phyloP scores from a whole-genome alignment of 495 filamentous ascomycete species.

The Entonaema liquescens region DNA sequence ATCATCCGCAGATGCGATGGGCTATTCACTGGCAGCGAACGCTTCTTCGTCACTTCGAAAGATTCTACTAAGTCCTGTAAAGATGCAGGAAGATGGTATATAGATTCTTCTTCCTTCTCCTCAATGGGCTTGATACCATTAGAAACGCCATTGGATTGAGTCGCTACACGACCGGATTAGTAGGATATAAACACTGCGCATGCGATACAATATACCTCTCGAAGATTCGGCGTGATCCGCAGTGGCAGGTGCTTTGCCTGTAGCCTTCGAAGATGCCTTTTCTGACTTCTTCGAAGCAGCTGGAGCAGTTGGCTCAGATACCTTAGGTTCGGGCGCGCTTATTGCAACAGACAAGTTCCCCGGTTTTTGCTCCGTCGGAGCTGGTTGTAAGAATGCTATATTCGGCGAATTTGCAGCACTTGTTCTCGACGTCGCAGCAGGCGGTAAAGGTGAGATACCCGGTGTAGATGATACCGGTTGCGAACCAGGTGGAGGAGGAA shows the following conservation, averaged over 20 bases:
- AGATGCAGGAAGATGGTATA: constrained; percentile 92
- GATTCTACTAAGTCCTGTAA: constrained; percentile 90
- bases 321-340: constrained; percentile 33
- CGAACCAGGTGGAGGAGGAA: constrained; percentile 85
- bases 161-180: constrained; percentile 44
- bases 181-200: constrained; percentile 15
- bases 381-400: constrained; percentile 51
- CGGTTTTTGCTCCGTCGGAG: constrained; percentile 44
- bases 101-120: constrained; percentile 76
- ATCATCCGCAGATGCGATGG: constrained; percentile 77
- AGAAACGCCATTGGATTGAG: constrained; percentile 63
- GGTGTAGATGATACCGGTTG: constrained; percentile 45
- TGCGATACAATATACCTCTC: constrained; percentile 46
- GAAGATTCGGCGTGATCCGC: constrained; percentile 48
- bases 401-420: constrained; percentile 58
- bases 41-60: constrained; percentile 83
- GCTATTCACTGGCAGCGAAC: constrained; percentile 63
- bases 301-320: constrained; percentile 24
- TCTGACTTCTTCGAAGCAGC: constrained; percentile 48
- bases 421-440: constrained; percentile 49
- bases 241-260: constrained; percentile 53
- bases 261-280: constrained; percentile 50
- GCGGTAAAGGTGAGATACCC: constrained; percentile 61
- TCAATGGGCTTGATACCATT: constrained; percentile 59
- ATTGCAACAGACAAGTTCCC: constrained; percentile 46